These are phyloP conservation scores for Talaromyces rugulosus DNA, from an alignment of 2,329 filamentous ascomycete species.

Conservation along the genomic window DNA sequence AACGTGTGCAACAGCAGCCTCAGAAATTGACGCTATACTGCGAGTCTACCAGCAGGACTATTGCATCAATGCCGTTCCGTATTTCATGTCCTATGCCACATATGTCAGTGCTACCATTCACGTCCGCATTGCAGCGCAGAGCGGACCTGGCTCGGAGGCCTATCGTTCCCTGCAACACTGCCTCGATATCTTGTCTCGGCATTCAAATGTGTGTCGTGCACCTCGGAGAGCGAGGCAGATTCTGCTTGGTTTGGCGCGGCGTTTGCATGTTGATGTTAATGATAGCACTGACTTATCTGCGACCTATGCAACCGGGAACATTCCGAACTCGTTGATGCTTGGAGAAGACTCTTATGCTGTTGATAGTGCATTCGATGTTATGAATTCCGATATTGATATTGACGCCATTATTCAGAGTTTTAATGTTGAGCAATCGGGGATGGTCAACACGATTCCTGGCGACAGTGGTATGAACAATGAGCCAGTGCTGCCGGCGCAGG, in stretches of 20 bases:
- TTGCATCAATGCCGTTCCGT: conserved; percentile 39
- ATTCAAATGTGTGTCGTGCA: conserved; percentile 19
- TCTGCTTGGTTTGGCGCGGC: conserved; percentile 17
- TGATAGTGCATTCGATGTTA: neutral
- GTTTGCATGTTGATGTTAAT: conserved; percentile 15
- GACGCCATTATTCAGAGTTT: conserved; percentile 25
- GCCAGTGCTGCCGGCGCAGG: neutral
- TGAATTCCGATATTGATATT: conserved; percentile 21
- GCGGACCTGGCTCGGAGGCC: conserved; percentile 20
- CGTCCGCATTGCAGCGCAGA: conserved; percentile 43
- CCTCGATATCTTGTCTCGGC: conserved; percentile 17
- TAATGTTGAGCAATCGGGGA: conserved; percentile 15
- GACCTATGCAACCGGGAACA: neutral
- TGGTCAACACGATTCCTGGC: neutral
- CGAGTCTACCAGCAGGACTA: conserved; percentile 36
- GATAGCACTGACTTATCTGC: conserved; percentile 1
- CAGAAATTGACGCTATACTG: conserved; percentile 33
- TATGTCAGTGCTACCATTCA: conserved; percentile 54
- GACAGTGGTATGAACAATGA: neutral
- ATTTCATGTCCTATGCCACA: conserved; percentile 51
- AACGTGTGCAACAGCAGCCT: conserved; percentile 31
- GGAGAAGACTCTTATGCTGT: neutral
- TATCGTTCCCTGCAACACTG: conserved; percentile 22
- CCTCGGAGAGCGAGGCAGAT: conserved; percentile 22
- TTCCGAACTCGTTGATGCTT: neutral